phyloP scores from a whole-genome alignment of 73 alveolate genomes.

The Durusdinium trenchii region DNA sequence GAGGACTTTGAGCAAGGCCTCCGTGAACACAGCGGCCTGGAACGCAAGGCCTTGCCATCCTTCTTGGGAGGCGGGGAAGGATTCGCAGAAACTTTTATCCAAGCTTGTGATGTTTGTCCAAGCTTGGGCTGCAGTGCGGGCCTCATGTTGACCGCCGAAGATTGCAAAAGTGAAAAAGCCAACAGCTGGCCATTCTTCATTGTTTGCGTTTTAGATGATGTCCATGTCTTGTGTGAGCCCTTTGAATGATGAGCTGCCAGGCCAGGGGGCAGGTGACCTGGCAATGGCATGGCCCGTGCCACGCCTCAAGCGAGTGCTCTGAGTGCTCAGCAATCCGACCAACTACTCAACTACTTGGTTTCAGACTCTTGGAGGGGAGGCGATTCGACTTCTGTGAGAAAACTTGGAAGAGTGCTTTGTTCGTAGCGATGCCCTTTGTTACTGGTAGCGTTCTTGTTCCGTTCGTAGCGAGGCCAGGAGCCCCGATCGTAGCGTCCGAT shows the following conservation, averaged over 20 bases:
- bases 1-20: background rate
- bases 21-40: background rate
- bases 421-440: too few species aligned
- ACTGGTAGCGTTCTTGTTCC: too few species aligned
- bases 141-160: background rate
- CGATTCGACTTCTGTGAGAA: too few species aligned
- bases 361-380: too few species aligned
- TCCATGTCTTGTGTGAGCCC: background rate
- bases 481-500: too few species aligned
- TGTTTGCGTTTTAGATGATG: background rate
- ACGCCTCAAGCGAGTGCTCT: too few species aligned
- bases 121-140: background rate
- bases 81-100: background rate
- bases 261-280: too few species aligned
- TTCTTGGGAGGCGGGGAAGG: background rate
- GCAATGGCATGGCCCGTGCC: too few species aligned
- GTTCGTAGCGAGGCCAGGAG: too few species aligned
- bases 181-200: background rate
- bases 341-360: too few species aligned
- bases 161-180: background rate
- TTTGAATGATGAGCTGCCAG: background rate
- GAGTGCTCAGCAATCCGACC: too few species aligned
- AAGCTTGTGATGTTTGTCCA: background rate
- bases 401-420: too few species aligned
- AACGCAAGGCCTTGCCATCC: background rate